These are phyloP conservation scores for Lactifluus echinatus DNA, from an alignment of 768 basidiomycete species.

Conservation along the genomic window DNA sequence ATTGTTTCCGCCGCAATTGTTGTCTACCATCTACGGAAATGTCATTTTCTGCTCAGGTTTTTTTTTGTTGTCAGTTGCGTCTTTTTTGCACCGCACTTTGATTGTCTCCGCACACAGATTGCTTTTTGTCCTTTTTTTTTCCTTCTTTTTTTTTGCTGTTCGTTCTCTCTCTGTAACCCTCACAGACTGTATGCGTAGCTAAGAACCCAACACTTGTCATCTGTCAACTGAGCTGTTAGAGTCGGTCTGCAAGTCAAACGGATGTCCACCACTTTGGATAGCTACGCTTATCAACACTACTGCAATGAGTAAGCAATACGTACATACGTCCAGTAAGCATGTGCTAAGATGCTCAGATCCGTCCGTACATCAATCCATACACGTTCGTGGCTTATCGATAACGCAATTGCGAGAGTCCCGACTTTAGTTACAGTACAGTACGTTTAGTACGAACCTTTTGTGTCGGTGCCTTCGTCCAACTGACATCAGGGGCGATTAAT, in stretches of 20 bases:
- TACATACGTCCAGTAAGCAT: background rate
- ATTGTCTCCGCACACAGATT: background rate
- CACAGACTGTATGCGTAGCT: constrained; percentile 12
- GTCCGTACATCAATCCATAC: background rate
- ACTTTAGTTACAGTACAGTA: too few species aligned
- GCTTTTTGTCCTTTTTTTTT: background rate
- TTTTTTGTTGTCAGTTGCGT: background rate
- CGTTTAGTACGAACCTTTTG: background rate
- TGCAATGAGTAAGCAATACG: background rate
- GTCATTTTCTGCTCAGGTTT: background rate
- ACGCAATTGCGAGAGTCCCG: too few species aligned
- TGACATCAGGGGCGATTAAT: too few species aligned
- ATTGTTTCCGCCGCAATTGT: constrained; percentile 9
- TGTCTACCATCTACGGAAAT: constrained; percentile 11
- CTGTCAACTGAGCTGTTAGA: background rate
- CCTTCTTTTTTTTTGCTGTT: background rate
- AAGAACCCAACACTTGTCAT: constrained; percentile 1
- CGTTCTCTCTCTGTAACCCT: constrained; percentile 11
- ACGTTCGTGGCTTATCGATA: background rate
- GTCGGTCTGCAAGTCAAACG: background rate
- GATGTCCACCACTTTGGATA: background rate
- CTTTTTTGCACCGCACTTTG: constrained; percentile 4
- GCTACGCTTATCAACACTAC: too few species aligned
- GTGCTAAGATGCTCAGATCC: too few species aligned
- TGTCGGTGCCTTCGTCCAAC: background rate